Percentiles rank a stretch among this genome's conserved stretches.
Evolutionary conservation across 2,329 filamentous ascomycete genomes (phyloP).

Genomic region (Beauveria sp.): DNA sequence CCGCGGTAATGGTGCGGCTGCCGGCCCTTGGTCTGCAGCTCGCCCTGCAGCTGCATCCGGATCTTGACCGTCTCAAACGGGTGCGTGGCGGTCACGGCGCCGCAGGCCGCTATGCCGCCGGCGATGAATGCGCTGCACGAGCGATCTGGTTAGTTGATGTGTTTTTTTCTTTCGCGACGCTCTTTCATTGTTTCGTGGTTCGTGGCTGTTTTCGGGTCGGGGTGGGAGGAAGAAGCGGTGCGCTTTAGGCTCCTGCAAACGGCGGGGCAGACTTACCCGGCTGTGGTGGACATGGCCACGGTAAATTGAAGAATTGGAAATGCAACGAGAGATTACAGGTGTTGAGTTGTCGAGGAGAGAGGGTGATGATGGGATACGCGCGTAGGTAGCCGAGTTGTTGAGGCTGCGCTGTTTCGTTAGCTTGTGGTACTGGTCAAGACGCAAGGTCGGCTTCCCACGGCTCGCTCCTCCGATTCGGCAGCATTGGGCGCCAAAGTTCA

Average conservation of each 20-base stretch:
- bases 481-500: background rate
- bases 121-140: conserved; percentile 73
- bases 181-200: background rate
- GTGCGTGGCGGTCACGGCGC: conserved; percentile 94
- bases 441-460: conserved; percentile 1
- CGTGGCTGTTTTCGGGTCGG: background rate
- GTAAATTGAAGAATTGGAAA: background rate
- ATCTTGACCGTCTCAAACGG: conserved; percentile 99
- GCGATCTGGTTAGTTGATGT: background rate
- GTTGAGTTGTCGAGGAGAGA: background rate
- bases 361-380: background rate
- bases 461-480: background rate
- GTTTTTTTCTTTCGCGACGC: background rate
- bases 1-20: conserved; percentile 85
- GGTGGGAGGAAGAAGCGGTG: background rate
- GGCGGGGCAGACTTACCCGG: background rate
- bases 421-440: background rate
- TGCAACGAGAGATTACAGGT: background rate
- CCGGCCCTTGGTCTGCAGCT: conserved; percentile 79
- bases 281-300: conserved; percentile 12
- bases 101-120: conserved; percentile 92
- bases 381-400: background rate
- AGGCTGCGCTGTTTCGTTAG: conserved; percentile 7
- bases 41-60: conserved; percentile 91
- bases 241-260: background rate